Base-by-base conservation (phyloP, 1,139 yeast species). In the Hansenula lynferdii region DNA sequence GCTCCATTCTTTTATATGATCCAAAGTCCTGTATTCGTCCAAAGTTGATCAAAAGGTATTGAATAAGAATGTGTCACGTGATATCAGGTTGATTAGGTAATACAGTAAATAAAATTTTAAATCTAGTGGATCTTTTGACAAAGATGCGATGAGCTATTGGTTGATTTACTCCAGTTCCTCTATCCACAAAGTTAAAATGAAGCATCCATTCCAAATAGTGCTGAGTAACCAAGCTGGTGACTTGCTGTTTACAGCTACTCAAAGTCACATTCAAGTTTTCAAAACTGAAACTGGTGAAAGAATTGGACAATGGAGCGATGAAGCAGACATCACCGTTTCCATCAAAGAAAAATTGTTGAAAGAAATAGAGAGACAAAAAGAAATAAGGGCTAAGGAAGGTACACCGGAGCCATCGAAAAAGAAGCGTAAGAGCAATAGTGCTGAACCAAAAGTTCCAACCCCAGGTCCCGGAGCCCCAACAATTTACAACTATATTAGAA, bases 391-490 rank as follows among this genome's bases (percentile, higher is more conserved):
- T 5, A 38, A 43, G 16, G 45, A 41, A 16, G 48, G 38, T 17
- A 41, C 37, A 1, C 45, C 39, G 18, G 61, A 53, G 33, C 54
- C 49, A 11, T 44, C 53, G 2, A 42, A 48, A 35, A 50, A 56
- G 42, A 61, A 61, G 36, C 50, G 50, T 10, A 55, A 58, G 22
- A 53, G 53, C 17, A 59, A 58, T 27, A 52, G 56, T 35, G 69
- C 70, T 44, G 65, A 68, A 22, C 75, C 79, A 28, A 79, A 77
- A 54, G 61, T 75, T 28, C 82, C 85, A 12, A 67, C 69, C 10
- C 83, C 85, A 4, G 85, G 84, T 1, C 72, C 78, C 1, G 85
- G 84, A 2, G 84, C 85, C 3, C 85, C 85, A 21, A 75, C 75
- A 35, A 67, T 77, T 19, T 77, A 70, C 59, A 80, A 80, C 46